Evolutionary conservation across 2,329 filamentous ascomycete genomes (phyloP).

Genomic region (Diplodia seriata): DNA sequence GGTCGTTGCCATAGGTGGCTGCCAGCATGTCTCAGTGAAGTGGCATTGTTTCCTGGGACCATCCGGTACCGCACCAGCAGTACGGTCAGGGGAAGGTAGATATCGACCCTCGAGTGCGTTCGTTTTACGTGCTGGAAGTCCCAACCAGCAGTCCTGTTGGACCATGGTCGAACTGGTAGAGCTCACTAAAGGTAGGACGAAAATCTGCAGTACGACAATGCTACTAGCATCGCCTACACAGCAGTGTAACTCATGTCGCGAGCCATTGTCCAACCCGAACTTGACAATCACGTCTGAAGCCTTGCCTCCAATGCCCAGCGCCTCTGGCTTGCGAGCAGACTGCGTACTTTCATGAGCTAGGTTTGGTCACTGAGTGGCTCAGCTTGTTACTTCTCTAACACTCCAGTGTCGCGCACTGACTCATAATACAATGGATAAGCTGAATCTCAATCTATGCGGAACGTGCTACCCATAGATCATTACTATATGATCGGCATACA

Average conservation of each 20-base stretch:
- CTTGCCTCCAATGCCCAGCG: neutral
- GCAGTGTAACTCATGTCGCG: neutral
- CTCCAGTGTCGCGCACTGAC: neutral
- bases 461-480: neutral
- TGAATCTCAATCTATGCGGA: neutral
- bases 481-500: neutral
- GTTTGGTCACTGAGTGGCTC: neutral
- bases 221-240: neutral
- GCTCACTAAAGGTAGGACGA: neutral
- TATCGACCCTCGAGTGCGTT: neutral
- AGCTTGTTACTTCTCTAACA: neutral
- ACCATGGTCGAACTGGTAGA: neutral
- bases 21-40: conserved; percentile 5
- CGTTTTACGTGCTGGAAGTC: neutral
- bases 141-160: neutral
- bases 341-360: neutral
- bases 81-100: neutral
- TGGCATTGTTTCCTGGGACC: neutral
- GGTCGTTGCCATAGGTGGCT: conserved; percentile 2
- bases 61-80: neutral
- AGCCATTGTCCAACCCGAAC: neutral
- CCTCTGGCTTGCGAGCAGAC: neutral
- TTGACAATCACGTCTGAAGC: neutral
- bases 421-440: neutral
- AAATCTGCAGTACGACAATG: neutral